Evolutionary conservation across 2,329 filamentous ascomycete species (phyloP).

Genomic region (Ploettnerulaceae sp.): DNA sequence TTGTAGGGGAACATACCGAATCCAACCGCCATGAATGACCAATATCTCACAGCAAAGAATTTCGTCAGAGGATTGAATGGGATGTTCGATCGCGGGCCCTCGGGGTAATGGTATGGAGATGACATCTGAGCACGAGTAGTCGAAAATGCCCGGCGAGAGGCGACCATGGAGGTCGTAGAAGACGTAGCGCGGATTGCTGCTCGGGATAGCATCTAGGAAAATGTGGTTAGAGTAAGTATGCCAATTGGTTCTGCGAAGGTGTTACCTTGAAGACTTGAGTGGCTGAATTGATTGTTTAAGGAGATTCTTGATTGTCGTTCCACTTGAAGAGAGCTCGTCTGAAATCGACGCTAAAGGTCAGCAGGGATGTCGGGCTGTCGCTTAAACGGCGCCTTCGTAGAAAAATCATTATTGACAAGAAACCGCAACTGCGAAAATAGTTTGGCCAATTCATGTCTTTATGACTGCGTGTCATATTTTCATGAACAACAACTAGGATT

Average conservation of each 20-base stretch:
- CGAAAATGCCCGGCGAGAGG: conserved; percentile 84
- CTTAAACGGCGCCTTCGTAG: background rate
- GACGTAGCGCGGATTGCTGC: conserved; percentile 53
- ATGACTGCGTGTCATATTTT: background rate
- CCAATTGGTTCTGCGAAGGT: conserved; percentile 38
- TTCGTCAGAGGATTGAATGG: conserved; percentile 94
- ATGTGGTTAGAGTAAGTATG: conserved; percentile 18
- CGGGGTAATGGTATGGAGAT: conserved; percentile 97
- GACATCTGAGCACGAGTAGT: conserved; percentile 78
- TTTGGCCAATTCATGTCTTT: background rate
- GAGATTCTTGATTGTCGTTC: conserved; percentile 1
- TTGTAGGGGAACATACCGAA: conserved; percentile 43
- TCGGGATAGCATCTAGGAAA: conserved; percentile 74
- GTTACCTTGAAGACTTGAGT: conserved; percentile 25
- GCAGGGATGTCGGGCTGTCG: background rate
- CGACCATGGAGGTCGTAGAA: conserved; percentile 60
- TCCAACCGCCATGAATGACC: conserved; percentile 58
- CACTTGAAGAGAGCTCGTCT: background rate
- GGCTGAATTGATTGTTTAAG: conserved; percentile 5
- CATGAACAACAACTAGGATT: background rate
- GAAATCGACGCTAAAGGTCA: background rate
- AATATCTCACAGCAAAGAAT: conserved; percentile 80
- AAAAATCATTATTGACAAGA: background rate
- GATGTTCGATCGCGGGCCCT: conserved; percentile 90
- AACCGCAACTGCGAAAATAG: background rate